A percentile compares a stretch with the other conserved stretches of the same genome.
These are phyloP conservation scores for Cornus kousa DNA, from an alignment of 148 eudicot species.

Conservation along the genomic window DNA sequence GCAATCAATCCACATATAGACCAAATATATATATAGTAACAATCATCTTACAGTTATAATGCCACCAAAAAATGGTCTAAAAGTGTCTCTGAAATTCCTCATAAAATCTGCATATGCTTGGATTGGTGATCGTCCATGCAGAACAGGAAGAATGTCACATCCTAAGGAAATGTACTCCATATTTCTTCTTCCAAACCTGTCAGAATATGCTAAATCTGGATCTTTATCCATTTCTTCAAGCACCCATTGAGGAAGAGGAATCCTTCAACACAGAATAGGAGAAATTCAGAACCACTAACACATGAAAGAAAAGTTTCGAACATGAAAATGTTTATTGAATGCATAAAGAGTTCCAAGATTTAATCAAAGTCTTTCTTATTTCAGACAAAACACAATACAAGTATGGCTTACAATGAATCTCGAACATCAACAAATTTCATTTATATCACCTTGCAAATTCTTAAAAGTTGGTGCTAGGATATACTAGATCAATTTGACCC, in stretches of 20 bases:
- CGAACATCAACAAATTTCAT: background rate
- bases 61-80: conserved; percentile 39
- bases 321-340: background rate
- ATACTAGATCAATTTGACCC: background rate
- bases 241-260: conserved; percentile 62
- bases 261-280: conserved; percentile 27
- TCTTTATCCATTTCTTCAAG: conserved; percentile 47
- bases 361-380: background rate
- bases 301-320: background rate
- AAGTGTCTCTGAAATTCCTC: conserved; percentile 53
- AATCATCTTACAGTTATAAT: conserved; percentile 45
- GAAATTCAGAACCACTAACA: conserved; percentile 13
- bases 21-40: background rate
- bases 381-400: background rate
- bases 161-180: conserved; percentile 47
- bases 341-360: background rate
- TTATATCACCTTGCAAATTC: background rate
- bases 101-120: conserved; percentile 49
- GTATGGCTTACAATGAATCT: background rate
- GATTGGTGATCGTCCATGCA: conserved; percentile 44
- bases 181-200: conserved; percentile 50
- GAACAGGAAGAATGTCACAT: conserved; percentile 48
- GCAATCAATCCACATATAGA: conserved; percentile 3
- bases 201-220: conserved; percentile 42
- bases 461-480: background rate